These are phyloP conservation scores for Ceriops decandra DNA, from an alignment of 345 rosid species.

Conservation along the genomic window DNA sequence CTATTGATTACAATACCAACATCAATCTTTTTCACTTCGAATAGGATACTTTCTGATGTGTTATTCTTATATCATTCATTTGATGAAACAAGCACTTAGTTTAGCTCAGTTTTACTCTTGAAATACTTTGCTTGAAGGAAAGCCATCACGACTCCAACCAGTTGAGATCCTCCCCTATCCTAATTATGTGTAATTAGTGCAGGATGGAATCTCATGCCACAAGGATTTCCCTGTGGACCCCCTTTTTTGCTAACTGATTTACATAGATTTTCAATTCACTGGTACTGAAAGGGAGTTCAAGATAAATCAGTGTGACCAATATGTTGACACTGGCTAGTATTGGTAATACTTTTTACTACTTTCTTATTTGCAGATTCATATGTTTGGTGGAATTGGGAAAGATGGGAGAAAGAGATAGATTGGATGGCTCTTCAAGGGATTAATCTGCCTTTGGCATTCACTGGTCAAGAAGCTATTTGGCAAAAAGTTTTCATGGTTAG, in stretches of 20 bases:
- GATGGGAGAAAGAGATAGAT: constrained; percentile 97
- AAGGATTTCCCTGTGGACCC: background rate
- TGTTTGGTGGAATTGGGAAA: constrained; percentile 93
- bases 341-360: constrained; percentile 6
- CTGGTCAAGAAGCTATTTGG: constrained; percentile 94
- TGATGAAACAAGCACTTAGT: background rate
- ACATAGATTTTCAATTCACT: background rate
- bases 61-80: background rate
- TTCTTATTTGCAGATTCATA: constrained; percentile 60
- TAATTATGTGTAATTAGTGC: background rate
- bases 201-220: background rate
- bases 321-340: background rate
- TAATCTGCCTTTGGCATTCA: constrained; percentile 92
- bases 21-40: background rate
- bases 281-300: background rate
- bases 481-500: constrained; percentile 83
- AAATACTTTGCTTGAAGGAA: background rate
- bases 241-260: too few species aligned
- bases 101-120: background rate
- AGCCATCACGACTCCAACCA: background rate
- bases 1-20: background rate
- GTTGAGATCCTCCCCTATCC: background rate
- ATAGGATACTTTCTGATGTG: background rate
- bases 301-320: too few species aligned
- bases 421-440: constrained; percentile 99